Evolutionary conservation across 2,329 filamentous ascomycete genomes (phyloP).

Genomic region (Pezicula neosporulosa): DNA sequence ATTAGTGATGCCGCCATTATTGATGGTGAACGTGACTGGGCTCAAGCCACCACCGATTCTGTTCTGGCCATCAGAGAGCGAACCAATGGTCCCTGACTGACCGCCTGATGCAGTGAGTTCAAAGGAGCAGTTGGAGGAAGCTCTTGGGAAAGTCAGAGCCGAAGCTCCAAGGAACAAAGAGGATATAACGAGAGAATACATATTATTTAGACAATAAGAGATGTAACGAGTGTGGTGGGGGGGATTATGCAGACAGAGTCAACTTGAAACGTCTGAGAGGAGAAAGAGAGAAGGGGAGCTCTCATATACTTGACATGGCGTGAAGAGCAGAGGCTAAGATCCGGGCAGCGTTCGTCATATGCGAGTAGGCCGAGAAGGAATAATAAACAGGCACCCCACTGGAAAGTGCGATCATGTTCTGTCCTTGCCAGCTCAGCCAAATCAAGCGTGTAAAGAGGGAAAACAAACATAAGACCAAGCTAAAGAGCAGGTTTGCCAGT

Average conservation of each 20-base stretch:
- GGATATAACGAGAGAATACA: conserved; percentile 35
- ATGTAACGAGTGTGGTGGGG: background rate
- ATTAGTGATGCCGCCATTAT: conserved; percentile 52
- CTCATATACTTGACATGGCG: too few relatives aligned
- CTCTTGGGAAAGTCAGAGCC: conserved; percentile 33
- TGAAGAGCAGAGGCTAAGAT: too few relatives aligned
- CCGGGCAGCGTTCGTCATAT: too few relatives aligned
- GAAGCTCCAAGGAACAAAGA: conserved; percentile 36
- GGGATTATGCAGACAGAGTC: background rate
- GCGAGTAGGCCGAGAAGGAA: too few relatives aligned
- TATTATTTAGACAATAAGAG: conserved; percentile 25
- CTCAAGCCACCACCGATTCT: conserved; percentile 48
- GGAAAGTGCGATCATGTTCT: too few relatives aligned
- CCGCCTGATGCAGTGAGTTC: conserved; percentile 45
- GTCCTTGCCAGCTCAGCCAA: too few relatives aligned
- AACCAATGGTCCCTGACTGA: conserved; percentile 50
- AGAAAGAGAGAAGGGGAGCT: too few relatives aligned
- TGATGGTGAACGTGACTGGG: conserved; percentile 50
- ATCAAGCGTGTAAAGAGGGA: too few relatives aligned
- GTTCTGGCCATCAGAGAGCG: conserved; percentile 60
- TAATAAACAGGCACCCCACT: too few relatives aligned
- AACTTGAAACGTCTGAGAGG: background rate
- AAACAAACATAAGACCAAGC: too few relatives aligned
- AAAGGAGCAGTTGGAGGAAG: conserved; percentile 44
- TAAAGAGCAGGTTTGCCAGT: too few relatives aligned